Evolutionary conservation across 1,284 basidiomycete genomes (phyloP), one percentile per base, ranked within the genome.

Genomic region (Violaceomyces palustris): DNA sequence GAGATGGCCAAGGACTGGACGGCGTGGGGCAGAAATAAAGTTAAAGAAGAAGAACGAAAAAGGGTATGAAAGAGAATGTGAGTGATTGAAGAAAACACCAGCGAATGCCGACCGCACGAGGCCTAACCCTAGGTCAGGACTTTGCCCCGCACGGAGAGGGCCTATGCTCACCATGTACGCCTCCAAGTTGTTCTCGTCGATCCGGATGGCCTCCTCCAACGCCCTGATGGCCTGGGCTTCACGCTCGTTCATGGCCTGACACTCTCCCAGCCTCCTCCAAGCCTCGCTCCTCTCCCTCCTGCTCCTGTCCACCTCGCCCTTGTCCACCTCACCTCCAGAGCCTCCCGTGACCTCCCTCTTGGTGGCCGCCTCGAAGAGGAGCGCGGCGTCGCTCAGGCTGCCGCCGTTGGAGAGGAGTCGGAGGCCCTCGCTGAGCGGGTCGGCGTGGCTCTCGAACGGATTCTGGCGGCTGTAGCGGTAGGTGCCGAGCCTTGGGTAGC

Each of bases 241-340:
- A 56, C 79, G 78, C 60, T 99, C 94, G 69, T 99, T 92, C 86
- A 97, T 96, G 35, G 88, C 92, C 61, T 92, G 82, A 0, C 87
- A 87, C 74, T 94, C 88, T 8, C 94, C 94, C 0, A 98, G 78
- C 19, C 93, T 77, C 24, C 92, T 83, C 94, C 94, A 99, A 0
- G 90, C 82, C 70, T 93, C 90, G 44, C 85, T 89, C 9, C 75
- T 44, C 50, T 64, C 61, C 44, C 68, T 42, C 64, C 67, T 36
- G 19, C 50, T 53, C 26, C 58, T 47, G 31, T 66, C 52, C 10
- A 60, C 68, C 41, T 69, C 74, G 64, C 85, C 85, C 7, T 83
- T 85, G 64, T 85, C 81, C 80, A 81, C 69, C 86, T 87, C 51
- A 89, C 60, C 64, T 4, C 55, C 51, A 0, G 43, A 49, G 11